phyloP scores from a whole-genome alignment of 208 protist species.

The Porcisia hertigi region DNA sequence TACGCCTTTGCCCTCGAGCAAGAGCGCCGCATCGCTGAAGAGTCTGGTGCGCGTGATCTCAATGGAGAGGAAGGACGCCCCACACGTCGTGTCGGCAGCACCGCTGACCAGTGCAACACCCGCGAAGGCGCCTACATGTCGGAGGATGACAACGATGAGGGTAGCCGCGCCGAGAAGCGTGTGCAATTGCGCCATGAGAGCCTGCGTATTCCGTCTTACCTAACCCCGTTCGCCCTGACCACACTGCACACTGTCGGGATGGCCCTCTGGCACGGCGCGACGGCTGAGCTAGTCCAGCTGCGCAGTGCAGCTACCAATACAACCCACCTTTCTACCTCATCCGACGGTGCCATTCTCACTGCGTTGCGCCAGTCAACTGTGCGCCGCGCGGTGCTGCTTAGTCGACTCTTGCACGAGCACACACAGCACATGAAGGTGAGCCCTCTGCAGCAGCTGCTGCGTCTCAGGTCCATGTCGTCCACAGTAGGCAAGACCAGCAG shows the following conservation, averaged over 20 bases:
- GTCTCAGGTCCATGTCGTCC: constrained; percentile 24
- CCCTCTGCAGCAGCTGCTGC: constrained; percentile 66
- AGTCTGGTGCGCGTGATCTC: constrained; percentile 10
- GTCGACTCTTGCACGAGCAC: constrained; percentile 64
- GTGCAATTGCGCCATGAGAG: not conserved
- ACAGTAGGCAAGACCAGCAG: not conserved
- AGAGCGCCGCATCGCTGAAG: constrained; percentile 54
- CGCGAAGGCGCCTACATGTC: constrained; percentile 39
- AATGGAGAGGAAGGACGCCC: not conserved
- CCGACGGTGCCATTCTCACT: constrained; percentile 1
- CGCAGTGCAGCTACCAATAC: not conserved
- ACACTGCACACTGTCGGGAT: constrained; percentile 48
- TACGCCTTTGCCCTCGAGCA: constrained; percentile 65
- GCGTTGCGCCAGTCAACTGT: constrained; percentile 27
- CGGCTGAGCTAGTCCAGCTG: constrained; percentile 15
- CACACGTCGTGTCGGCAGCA: not conserved
- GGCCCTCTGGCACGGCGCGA: constrained; percentile 35
- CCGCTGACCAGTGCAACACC: not conserved
- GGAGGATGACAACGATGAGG: constrained; percentile 23
- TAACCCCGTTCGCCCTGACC: constrained; percentile 69
- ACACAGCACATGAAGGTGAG: constrained; percentile 53
- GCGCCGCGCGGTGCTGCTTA: constrained; percentile 55
- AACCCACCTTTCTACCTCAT: not conserved
- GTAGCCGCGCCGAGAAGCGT: not conserved
- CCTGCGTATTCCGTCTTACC: constrained; percentile 31